These are phyloP conservation scores for Pyrenula massariospora DNA, from an alignment of 495 filamentous ascomycete species.

Conservation along the genomic window DNA sequence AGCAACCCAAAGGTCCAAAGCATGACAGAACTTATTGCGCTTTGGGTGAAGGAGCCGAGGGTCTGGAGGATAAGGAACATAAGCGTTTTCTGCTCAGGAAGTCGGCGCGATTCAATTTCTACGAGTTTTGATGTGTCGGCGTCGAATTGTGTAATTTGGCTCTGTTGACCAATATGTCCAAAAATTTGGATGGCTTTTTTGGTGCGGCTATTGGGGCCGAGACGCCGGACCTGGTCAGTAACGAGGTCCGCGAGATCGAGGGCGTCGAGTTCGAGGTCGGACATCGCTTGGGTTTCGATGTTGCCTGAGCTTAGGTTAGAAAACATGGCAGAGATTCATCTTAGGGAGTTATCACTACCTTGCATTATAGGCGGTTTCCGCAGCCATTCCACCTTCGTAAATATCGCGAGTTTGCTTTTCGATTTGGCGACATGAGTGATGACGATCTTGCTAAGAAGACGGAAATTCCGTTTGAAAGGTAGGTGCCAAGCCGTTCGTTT, in stretches of 20 bases:
- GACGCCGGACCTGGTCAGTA: slow-evolving; percentile 72
- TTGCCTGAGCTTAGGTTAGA: slow-evolving; percentile 36
- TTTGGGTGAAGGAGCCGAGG: slow-evolving; percentile 54
- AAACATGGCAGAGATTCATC: slow-evolving; percentile 4
- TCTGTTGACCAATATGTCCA: slow-evolving; percentile 70
- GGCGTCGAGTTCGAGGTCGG: slow-evolving; percentile 72
- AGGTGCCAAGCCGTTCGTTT: slow-evolving; percentile 85
- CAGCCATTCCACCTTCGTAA: slow-evolving; percentile 77
- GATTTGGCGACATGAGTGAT: slow-evolving; percentile 89
- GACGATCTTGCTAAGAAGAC: slow-evolving; percentile 79
- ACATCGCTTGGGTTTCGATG: slow-evolving; percentile 68
- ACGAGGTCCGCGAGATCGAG: slow-evolving; percentile 76
- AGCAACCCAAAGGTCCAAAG: slow-evolving; percentile 57
- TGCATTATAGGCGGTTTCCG: slow-evolving; percentile 50
- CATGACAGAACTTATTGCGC: slow-evolving; percentile 57
- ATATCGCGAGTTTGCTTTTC: slow-evolving; percentile 82
- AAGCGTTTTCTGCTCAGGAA: slow-evolving; percentile 42
- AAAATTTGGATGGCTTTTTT: slow-evolving; percentile 88
- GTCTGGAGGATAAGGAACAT: slow-evolving; percentile 59
- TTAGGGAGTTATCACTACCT: slow-evolving; percentile 24
- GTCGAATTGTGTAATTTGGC: slow-evolving; percentile 49
- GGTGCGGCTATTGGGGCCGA: slow-evolving; percentile 68
- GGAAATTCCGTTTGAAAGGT: slow-evolving; percentile 66
- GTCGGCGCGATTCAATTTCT: slow-evolving; percentile 43
- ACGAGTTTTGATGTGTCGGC: slow-evolving; percentile 25